A percentile compares a stretch with the other conserved stretches of the same genome.
These are phyloP conservation scores for Cubamyces sp. DNA, from an alignment of 768 basidiomycete genomes.

Conservation along the genomic window DNA sequence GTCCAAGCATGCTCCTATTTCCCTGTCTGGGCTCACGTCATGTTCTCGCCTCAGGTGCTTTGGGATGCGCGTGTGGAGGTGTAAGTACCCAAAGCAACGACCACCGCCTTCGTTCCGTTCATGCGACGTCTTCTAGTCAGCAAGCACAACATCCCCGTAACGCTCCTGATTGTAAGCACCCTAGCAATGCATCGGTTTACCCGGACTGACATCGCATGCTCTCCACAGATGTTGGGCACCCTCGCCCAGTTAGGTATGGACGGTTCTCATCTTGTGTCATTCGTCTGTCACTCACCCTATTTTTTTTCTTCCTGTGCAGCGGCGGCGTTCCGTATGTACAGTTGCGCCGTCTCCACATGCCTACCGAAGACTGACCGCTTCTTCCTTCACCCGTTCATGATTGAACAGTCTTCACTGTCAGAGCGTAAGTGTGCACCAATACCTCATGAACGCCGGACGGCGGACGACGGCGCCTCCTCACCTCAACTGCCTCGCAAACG, in stretches of 20 bases:
- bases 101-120: background rate
- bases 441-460: background rate
- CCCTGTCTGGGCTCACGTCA: background rate
- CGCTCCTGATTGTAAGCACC: constrained; percentile 47
- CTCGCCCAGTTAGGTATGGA: constrained; percentile 52
- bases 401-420: constrained; percentile 44
- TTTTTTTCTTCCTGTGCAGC: background rate
- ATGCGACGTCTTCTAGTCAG: constrained; percentile 47
- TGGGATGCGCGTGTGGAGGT: constrained; percentile 65
- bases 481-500: too few species aligned
- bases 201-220: background rate
- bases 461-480: too few species aligned
- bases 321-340: constrained; percentile 17
- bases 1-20: constrained; percentile 23
- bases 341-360: background rate
- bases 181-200: background rate
- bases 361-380: background rate
- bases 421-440: constrained; percentile 42
- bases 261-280: background rate
- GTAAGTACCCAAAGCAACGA: constrained; percentile 37
- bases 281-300: too few species aligned
- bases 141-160: constrained; percentile 52
- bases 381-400: background rate
- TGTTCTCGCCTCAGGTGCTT: constrained; percentile 45
- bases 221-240: constrained; percentile 47